These are phyloP conservation scores for Xylaria sp. DNA, from an alignment of 495 filamentous ascomycete genomes.

Conservation along the genomic window DNA sequence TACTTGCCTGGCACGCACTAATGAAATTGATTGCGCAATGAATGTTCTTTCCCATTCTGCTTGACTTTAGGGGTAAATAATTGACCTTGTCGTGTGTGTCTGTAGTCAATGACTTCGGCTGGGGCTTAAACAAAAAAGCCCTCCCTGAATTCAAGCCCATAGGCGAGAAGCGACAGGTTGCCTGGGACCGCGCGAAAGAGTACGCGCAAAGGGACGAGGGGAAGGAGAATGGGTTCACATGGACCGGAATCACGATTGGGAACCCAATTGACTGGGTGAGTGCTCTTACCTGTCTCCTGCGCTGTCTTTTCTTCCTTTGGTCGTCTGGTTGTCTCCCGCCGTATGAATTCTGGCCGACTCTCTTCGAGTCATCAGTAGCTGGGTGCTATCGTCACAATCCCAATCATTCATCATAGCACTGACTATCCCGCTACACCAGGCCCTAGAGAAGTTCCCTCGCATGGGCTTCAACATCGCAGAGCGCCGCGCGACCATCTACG, in stretches of 20 bases:
- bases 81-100: neutral
- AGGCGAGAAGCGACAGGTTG: constrained; percentile 26
- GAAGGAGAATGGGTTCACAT: constrained; percentile 44
- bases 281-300: neutral
- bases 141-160: constrained; percentile 36
- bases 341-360: neutral
- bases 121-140: constrained; percentile 43
- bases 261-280: constrained; percentile 50
- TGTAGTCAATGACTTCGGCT: constrained; percentile 58
- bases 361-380: neutral
- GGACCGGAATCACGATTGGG: constrained; percentile 51
- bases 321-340: neutral
- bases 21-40: neutral
- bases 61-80: neutral
- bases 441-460: constrained; percentile 35
- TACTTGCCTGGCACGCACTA: neutral
- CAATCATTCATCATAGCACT: neutral
- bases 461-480: constrained; percentile 50
- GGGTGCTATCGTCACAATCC: neutral
- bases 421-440: constrained; percentile 14
- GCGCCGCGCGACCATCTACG: constrained; percentile 49
- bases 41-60: no score
- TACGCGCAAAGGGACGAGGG: constrained; percentile 35
- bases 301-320: neutral
- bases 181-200: constrained; percentile 47